phyloP scores from a whole-genome alignment of 192 early-diverging fungal genomes.

The Powellomyces hirtus region DNA sequence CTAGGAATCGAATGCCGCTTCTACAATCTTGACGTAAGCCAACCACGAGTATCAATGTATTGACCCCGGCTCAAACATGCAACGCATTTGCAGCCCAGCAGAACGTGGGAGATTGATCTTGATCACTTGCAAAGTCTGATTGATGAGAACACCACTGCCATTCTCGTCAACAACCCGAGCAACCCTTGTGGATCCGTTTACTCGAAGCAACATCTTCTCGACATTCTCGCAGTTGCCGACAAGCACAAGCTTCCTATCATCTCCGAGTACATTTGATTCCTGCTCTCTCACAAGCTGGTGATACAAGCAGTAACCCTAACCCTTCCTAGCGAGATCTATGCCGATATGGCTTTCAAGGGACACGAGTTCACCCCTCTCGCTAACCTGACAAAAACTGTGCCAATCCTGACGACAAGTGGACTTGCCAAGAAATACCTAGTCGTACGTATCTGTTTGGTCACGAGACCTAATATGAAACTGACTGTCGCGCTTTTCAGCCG shows the following conservation, averaged over 20 bases:
- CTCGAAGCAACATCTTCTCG: constrained; percentile 65
- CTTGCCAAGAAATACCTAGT: constrained; percentile 88
- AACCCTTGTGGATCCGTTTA: constrained; percentile 93
- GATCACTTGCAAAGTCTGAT: constrained; percentile 76
- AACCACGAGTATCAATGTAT: too few species aligned
- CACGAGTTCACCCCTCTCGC: constrained; percentile 45
- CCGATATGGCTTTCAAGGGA: constrained; percentile 75
- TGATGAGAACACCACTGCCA: constrained; percentile 74
- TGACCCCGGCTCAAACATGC: not conserved
- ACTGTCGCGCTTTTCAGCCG: too few species aligned
- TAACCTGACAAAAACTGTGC: constrained; percentile 74
- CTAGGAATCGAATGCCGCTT: constrained; percentile 74
- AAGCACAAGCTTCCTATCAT: constrained; percentile 78
- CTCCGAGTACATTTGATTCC: too few species aligned
- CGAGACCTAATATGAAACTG: too few species aligned
- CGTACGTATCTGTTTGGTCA: constrained; percentile 2
- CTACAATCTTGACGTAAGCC: constrained; percentile 63
- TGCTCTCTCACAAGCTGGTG: too few species aligned
- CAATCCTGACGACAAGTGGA: constrained; percentile 78
- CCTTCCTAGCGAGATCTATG: constrained; percentile 75
- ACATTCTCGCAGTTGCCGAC: constrained; percentile 70
- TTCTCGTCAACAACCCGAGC: constrained; percentile 81
- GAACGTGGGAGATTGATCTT: constrained; percentile 83
- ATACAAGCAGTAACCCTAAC: not conserved
- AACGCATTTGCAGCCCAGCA: constrained; percentile 52